A percentile compares a stretch with the other conserved stretches of the same genome.
Conservation (phyloP, 2,329 filamentous ascomycete genomes). For the Pezicula radicicola region DNA sequence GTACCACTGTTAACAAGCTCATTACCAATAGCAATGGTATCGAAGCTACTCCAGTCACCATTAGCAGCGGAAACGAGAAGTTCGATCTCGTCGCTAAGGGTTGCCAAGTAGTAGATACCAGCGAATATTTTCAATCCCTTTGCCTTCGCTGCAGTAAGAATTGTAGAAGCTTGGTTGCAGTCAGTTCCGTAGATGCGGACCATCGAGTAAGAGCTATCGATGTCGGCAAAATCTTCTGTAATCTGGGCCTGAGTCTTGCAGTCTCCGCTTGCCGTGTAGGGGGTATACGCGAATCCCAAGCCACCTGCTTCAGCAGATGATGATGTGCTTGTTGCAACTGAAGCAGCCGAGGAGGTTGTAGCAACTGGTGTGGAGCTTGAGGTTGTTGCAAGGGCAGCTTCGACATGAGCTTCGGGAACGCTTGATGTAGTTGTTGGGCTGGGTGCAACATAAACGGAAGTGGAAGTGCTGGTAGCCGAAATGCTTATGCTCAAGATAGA, state of each 20-base stretch:
- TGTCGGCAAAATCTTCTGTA: constrained; percentile 57
- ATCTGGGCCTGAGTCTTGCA: constrained; percentile 69
- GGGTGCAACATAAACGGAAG: constrained; percentile 1
- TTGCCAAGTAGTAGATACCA: constrained; percentile 65
- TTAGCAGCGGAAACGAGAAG: constrained; percentile 57
- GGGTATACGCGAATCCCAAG: constrained; percentile 55
- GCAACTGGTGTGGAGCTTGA: constrained; percentile 2
- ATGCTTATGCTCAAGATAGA: neutral
- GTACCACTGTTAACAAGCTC: constrained; percentile 69
- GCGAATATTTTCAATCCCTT: constrained; percentile 69
- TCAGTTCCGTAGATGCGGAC: constrained; percentile 79
- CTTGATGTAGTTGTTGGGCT: neutral
- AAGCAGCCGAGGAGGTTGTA: neutral
- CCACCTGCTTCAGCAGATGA: constrained; percentile 11
- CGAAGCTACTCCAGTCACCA: constrained; percentile 65
- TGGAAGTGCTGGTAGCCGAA: neutral
- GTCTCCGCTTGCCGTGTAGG: constrained; percentile 50
- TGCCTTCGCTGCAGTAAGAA: constrained; percentile 60
- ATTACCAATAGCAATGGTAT: constrained; percentile 76
- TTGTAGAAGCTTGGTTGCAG: constrained; percentile 67
- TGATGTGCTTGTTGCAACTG: no score
- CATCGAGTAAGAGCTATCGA: constrained; percentile 52
- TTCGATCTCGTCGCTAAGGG: constrained; percentile 53
- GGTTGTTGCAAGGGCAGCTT: neutral
- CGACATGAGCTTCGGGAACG: neutral